Base-by-base conservation (phyloP, 257 asterid species). In the Solanum megistacrolobum region DNA sequence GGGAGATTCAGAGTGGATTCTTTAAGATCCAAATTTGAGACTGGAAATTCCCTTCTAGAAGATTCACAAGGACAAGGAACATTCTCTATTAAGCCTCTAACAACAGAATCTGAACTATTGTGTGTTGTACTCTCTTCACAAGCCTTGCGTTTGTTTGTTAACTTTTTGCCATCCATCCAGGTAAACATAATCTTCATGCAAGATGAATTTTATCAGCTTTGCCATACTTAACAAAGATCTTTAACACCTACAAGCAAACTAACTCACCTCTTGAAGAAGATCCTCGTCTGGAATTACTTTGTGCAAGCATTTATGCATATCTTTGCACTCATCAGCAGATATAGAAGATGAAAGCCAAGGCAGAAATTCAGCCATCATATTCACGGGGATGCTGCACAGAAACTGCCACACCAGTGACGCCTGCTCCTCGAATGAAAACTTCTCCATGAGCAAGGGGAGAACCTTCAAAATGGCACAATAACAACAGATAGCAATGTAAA, bases 301-400 rank as follows among this genome's bases (percentile, higher is more conserved):
- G 89, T 92, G 93, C 92, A 97, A 93, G 95, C 98, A 97, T 89
- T 92, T 93, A 78, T 93, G 98, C 99, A 97, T 94, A 88, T 95
- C 98, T 91, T 93, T 94, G 66, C 95, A 88, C 89, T 97, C 99
- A 86, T 97, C 99, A 39, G 94, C 82, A 32, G 98, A 96, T 88
- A 95, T 91, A 87, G 99, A 95, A 69, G 94, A 92, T 58, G 99
- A 92, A 91, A 97, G 99, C 99, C 99, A 97, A 27, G 99, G 99
- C 91, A 97, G 94, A 89, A 97, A 95, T 89, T 97, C 98, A 87
- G 98, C 98, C 98, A 97, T 94, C 99, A 97, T 96, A 92, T 95
- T 95, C 73, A 94, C 98, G 38, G 99, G 99, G 91, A 97, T 96
- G 90, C 99, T 97, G 92, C 99, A 97, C 90, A 97, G 91, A 89